Evolutionary conservation across 2,329 filamentous ascomycete genomes (phyloP), one percentile per base, ranked within the genome.

Genomic region (Paecilomyces sp.): DNA sequence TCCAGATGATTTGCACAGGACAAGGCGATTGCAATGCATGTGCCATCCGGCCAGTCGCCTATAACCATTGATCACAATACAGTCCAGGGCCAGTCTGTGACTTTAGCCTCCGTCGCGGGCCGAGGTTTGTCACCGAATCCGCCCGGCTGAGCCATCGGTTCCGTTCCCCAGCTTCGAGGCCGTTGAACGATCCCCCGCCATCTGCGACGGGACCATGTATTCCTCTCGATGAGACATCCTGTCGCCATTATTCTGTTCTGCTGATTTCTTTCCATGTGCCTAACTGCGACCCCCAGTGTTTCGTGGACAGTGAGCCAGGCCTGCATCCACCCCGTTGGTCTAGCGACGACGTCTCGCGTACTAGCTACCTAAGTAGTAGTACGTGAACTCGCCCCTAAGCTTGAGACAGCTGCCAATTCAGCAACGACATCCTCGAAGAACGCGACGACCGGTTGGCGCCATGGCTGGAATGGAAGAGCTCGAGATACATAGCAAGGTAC

Each of bases 381-480:
- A 47, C 36, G n/a, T 47, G 41, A 47, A 22, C 31, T 33, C 41
- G 25, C 41, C 41, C 41, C n/a, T 47, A 47, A 47, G 41, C 41
- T 47, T 47, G 9, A 18, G 18, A 24, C n/a, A 53, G 25, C 31
- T 13, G 50, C 11, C 50, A 5, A 22, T 24, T 53, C 50, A 24
- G 18, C 12, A 22, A 25, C 28, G 24, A 4, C 22, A 15, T 30
- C 28, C n/a, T 22, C 51, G n/a, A 30, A n/a, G 24, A 25, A 25
- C 18, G 51, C 22, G 22, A 25, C 51, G 11, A 28, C 22, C 28
- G 1, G 25, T 53, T 22, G 12, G 13, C 47, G 47, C 47, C 60
- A 96, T 96, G 92, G 92, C 91, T 61, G 91, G 90, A 72, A 95
- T 97, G 82, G 94, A 99, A 80, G 91, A 95, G 79, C 83, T 99